Evolutionary conservation across 164 flowering plant genomes (phyloP).

Genomic region (Berberis thunbergii): DNA sequence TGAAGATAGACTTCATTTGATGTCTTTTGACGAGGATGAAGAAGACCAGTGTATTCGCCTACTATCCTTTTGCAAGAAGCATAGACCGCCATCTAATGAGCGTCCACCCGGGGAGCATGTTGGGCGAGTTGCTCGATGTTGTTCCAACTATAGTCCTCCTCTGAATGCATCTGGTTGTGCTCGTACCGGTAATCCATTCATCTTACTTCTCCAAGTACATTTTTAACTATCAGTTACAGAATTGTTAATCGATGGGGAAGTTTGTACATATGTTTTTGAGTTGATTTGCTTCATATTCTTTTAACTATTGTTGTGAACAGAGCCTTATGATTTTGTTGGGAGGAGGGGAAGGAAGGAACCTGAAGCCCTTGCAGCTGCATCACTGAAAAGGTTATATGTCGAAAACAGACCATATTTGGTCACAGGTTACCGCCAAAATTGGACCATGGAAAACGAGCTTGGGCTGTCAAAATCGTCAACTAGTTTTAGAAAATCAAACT

Average conservation of each 20-base stretch:
- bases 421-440: constrained; percentile 54
- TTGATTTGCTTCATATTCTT: not conserved
- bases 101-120: constrained; percentile 39
- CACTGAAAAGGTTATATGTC: constrained; percentile 74
- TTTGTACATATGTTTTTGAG: not conserved
- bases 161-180: constrained; percentile 92
- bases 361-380: constrained; percentile 83
- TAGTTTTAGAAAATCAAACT: constrained; percentile 29
- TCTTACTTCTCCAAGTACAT: too few relatives aligned
- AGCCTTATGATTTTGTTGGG: constrained; percentile 69
- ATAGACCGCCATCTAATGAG: constrained; percentile 67
- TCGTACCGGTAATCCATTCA: constrained; percentile 53
- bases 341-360: constrained; percentile 94
- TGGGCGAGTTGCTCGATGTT: constrained; percentile 22
- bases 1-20: constrained; percentile 67
- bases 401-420: constrained; percentile 81
- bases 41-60: constrained; percentile 85
- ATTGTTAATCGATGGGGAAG: not conserved
- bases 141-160: constrained; percentile 57
- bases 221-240: too few relatives aligned
- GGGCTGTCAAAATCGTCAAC: constrained; percentile 30
- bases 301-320: constrained; percentile 23
- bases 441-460: constrained; percentile 26
- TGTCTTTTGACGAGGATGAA: constrained; percentile 75
- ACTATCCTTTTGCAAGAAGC: constrained; percentile 92